phyloP scores from a whole-genome alignment of 148 eudicot species.

The Arctostaphylos glauca region DNA sequence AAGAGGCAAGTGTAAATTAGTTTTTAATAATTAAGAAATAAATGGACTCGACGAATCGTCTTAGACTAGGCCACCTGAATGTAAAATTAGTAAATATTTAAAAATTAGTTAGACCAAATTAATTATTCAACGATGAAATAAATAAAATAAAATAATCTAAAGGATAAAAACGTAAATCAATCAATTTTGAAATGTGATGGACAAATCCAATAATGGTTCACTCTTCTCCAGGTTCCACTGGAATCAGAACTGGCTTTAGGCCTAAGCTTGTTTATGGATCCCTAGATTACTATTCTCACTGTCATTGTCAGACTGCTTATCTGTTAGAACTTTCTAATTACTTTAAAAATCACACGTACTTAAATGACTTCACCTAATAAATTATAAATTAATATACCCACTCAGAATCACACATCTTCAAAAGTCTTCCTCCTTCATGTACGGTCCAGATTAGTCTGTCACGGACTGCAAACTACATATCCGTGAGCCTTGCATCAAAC shows the following conservation, averaged over 20 bases:
- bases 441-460: constrained; percentile 3
- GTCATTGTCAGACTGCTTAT: constrained; percentile 1
- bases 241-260: neutral
- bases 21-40: no score
- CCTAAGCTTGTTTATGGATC: neutral
- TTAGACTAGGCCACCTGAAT: no score
- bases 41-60: no score
- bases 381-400: neutral
- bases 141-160: no score
- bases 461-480: neutral
- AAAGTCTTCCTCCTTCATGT: neutral
- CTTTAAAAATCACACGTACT: neutral
- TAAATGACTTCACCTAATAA: neutral
- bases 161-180: no score
- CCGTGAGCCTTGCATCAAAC: constrained; percentile 1
- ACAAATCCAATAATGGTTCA: neutral
- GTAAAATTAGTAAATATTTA: no score
- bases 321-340: neutral
- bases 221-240: neutral
- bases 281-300: constrained; percentile 9
- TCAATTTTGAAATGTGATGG: neutral
- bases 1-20: no score
- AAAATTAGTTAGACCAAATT: no score
- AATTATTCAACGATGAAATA: no score
- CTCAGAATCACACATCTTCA: neutral